Percentiles rank a stretch among this genome's conserved stretches.
These are phyloP conservation scores for Cochlearia excelsa DNA, from an alignment of 345 rosid genomes.

Conservation along the genomic window DNA sequence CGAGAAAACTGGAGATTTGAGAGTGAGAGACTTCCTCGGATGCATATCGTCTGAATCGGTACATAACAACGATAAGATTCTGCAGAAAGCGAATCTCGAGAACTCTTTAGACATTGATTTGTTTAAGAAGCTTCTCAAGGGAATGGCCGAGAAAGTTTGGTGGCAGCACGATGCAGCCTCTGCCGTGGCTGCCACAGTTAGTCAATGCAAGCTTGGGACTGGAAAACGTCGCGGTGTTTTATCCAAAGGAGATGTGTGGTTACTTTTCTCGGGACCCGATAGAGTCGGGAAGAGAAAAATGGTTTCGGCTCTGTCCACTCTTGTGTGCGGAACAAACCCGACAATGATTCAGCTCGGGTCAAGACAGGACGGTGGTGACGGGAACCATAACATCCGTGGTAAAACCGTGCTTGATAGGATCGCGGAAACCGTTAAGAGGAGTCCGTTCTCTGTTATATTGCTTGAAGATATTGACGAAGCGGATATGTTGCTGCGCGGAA, in stretches of 20 bases:
- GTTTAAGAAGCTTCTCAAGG: slow-evolving; percentile 73
- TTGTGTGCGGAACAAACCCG: slow-evolving; percentile 50
- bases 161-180: slow-evolving; percentile 96
- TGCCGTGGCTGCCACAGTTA: slow-evolving; percentile 68
- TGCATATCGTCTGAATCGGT: slow-evolving; percentile 59
- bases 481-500: slow-evolving; percentile 63
- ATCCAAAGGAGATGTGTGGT: slow-evolving; percentile 82
- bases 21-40: slow-evolving; percentile 62
- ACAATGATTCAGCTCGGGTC: slow-evolving; percentile 61
- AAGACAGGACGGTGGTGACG: slow-evolving; percentile 47
- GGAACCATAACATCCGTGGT: slow-evolving; percentile 59
- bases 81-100: slow-evolving; percentile 40
- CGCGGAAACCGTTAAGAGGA: slow-evolving; percentile 76
- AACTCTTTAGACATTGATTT: slow-evolving; percentile 57
- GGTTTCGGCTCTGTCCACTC: slow-evolving; percentile 75
- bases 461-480: slow-evolving; percentile 92
- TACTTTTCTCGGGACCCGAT: slow-evolving; percentile 81
- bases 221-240: slow-evolving; percentile 54
- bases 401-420: slow-evolving; percentile 82
- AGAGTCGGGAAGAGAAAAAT: slow-evolving; percentile 83
- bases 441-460: slow-evolving; percentile 77
- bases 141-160: slow-evolving; percentile 79
- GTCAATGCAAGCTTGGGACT: slow-evolving; percentile 68
- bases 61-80: slow-evolving; percentile 45
- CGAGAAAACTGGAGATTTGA: slow-evolving; percentile 41